Percentiles rank a stretch among this genome's conserved stretches.
Conservation (phyloP, 1,284 basidiomycete species). For the Athelia sp. region DNA sequence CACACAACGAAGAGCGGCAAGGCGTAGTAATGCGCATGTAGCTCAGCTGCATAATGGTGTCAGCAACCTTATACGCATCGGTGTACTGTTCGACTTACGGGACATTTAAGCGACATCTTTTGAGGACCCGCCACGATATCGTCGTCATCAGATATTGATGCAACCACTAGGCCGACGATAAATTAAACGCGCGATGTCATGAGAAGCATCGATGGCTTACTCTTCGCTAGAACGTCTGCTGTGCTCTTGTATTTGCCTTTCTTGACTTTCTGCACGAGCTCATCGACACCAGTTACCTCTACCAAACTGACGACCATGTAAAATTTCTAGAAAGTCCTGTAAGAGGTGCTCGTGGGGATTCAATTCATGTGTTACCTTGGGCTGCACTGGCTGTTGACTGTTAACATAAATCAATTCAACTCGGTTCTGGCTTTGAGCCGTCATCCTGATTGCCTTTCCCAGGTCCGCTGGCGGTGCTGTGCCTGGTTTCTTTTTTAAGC, state of each 20-base stretch:
- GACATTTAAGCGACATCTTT: constrained; percentile 88
- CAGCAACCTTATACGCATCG: not conserved
- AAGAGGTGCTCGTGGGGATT: constrained; percentile 3
- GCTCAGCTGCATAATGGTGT: constrained; percentile 55
- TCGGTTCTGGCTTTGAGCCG: constrained; percentile 49
- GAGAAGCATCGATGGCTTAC: constrained; percentile 33
- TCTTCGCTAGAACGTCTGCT: constrained; percentile 63
- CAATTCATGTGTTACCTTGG: constrained; percentile 48
- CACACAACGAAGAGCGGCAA: constrained; percentile 80
- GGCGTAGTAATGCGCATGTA: constrained; percentile 86
- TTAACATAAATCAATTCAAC: constrained; percentile 91
- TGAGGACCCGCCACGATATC: constrained; percentile 86
- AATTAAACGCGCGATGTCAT: not conserved
- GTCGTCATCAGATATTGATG: constrained; percentile 65
- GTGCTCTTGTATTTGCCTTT: constrained; percentile 60
- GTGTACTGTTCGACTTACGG: constrained; percentile 50
- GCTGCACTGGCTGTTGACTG: constrained; percentile 68
- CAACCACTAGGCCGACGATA: constrained; percentile 46
- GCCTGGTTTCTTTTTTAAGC: constrained; percentile 94
- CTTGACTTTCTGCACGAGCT: constrained; percentile 64
- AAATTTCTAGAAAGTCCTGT: constrained; percentile 58
- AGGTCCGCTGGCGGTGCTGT: constrained; percentile 91
- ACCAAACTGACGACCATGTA: constrained; percentile 83
- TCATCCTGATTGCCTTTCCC: constrained; percentile 51
- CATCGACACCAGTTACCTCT: constrained; percentile 61